Base-by-base conservation (phyloP, 192 early-diverging fungal species). In the Backusella mclennaniae region DNA sequence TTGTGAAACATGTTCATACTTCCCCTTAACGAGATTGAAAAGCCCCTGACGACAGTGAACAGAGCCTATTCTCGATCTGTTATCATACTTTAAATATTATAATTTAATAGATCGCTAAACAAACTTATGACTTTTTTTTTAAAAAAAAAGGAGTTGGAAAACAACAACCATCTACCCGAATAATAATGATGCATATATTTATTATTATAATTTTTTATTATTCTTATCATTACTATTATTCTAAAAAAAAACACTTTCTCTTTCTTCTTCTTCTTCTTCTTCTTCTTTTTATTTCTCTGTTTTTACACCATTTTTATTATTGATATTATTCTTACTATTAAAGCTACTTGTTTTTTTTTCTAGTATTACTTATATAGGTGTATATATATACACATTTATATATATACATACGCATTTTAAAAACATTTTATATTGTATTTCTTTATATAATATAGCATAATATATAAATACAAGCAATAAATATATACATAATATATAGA, bases 121-220 rank as follows among this genome's bases (percentile, higher is more conserved):
- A 59, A 26, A 59, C 53, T 59, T 59, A 59, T 59, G 53, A 26
- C 53, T 59, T 59, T 59, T 59, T 59, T 59, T 59, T 33, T 33
- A 3, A 33, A 33, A 33, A 33, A 33, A 49, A 49, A 46, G 41
- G 41, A 11, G 41, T 14, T 42, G 41, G 12, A 14, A 42, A 42
- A 52, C 49, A 52, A 3, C 49, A 52, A 52, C n/a, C n/a, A 42
- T 52, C n/a, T 52, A n/a, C 49, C 49, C 49, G 49, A 52, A 52
- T 17, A n/a, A n/a, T n/a, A n/a, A n/a, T 49, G 15, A 5, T 49
- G 46, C 46, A 14, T 19, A 17, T 49, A 17, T 19, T 38, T 38
- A 38, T 38, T 38, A 38, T 38, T 38, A 38, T 31, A 31, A 31
- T 31, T 31, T 31, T 29, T 38, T 38, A 0, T 38, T 38, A 38